These are phyloP conservation scores for Colletotrichum neosansevieriae DNA, from an alignment of 2,329 filamentous ascomycete species.

Conservation along the genomic window DNA sequence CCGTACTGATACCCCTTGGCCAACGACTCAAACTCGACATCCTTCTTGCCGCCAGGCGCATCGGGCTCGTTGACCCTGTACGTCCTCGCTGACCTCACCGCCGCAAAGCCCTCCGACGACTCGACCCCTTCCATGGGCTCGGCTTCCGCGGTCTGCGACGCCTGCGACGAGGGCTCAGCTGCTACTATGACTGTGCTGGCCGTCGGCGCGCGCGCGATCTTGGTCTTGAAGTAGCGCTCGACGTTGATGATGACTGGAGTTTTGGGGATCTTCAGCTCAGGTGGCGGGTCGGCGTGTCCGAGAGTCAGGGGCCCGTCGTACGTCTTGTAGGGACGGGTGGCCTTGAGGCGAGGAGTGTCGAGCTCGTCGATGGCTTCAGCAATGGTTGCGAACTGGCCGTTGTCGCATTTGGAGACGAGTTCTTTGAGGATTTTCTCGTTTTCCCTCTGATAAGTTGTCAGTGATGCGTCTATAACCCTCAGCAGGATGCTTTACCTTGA, in stretches of 20 bases:
- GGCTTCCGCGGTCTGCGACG: slow-evolving; percentile 60
- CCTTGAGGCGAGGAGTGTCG: slow-evolving; percentile 80
- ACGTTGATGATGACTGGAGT: slow-evolving; percentile 85
- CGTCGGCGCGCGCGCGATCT: slow-evolving; percentile 78
- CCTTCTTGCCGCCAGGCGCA: slow-evolving; percentile 81
- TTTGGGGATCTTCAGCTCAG: slow-evolving; percentile 67
- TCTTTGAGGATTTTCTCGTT: slow-evolving; percentile 79
- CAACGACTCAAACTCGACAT: slow-evolving; percentile 84
- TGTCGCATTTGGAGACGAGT: slow-evolving; percentile 74
- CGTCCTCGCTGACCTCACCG: slow-evolving; percentile 80
- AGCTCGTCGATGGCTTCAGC: slow-evolving; percentile 87
- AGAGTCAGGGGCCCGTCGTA: slow-evolving; percentile 86
- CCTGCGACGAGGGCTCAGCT: slow-evolving; percentile 62
- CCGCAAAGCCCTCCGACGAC: slow-evolving; percentile 64
- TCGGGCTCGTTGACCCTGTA: slow-evolving; percentile 85
- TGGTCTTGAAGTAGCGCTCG: slow-evolving; percentile 90
- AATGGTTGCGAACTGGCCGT: slow-evolving; percentile 84
- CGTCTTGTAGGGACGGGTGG: slow-evolving; percentile 78
- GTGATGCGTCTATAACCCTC: neutral
- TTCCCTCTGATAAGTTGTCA: slow-evolving; percentile 57
- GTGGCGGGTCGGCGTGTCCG: slow-evolving; percentile 66
- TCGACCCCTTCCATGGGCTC: slow-evolving; percentile 64
- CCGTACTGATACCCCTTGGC: slow-evolving; percentile 97
- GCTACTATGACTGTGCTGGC: slow-evolving; percentile 81
- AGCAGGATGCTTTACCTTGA: slow-evolving; percentile 67